Evolutionary conservation across 2,329 filamentous ascomycete species (phyloP), one percentile per base, ranked within the genome.

Genomic region (Ciborinia camelliae): DNA sequence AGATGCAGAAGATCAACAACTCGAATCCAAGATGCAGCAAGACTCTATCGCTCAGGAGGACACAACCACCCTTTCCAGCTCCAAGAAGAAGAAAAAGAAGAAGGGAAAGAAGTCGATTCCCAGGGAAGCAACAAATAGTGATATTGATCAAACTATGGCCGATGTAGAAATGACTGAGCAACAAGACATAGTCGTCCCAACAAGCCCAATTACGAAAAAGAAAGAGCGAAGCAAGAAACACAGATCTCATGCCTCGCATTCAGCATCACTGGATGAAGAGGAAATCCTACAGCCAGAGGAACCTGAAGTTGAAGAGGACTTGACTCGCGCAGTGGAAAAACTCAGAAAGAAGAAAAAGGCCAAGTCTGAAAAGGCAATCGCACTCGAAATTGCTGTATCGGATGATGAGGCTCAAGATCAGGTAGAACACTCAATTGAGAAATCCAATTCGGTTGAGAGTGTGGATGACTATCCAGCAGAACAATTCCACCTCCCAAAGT

Each of bases 11-110:
- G 4, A 28, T 30, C 58, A 61, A 50, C 32, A 51, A n/a, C 47
- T 8, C 10, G 45, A 43, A 12, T 23, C 9, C 20, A 50, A 62
- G 26, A 30, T 26, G 28, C 57, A 50, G 23, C 30, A 35, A 50
- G 41, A 37, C 20, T 6, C 32, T 20, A 20, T 26, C 15, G 20
- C 23, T 9, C 28, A 50, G 15, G 57, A 18, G 37, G n/a, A 18
- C 20, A 20, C 37, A 4, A 12, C 8, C 23, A 54, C 15, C 2
- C 15, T 32, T 30, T 35, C 28, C 4, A 9, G 1, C 3, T 9
- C n/a, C n/a, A 23, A n/a, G 41, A 43, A 15, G 20, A 55, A 55
- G n/a, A 57, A 55, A 23, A 55, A 55, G 35, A 55, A 18, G 53
- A 55, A 57, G 37, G n/a, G 26, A 37, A 57, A 30, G 37, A 57